Evolutionary conservation across 2,329 filamentous ascomycete genomes (phyloP).

Genomic region (Aspergillus terreus): DNA sequence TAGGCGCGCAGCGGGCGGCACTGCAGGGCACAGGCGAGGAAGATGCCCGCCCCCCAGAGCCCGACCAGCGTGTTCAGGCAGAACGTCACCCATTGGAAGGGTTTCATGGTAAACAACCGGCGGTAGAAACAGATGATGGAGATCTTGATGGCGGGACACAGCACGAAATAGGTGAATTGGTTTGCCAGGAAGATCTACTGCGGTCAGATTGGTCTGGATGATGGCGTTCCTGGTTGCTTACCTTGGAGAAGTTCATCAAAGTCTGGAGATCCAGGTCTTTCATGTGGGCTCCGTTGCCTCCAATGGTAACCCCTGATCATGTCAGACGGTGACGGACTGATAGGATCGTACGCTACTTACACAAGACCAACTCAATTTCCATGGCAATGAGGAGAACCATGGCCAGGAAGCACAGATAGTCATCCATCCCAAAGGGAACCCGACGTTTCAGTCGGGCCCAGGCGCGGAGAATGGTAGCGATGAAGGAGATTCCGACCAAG

Average conservation of each 20-base stretch:
- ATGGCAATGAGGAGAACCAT: conserved; percentile 26
- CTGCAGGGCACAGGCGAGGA: conserved; percentile 30
- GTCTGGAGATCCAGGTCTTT: conserved; percentile 17
- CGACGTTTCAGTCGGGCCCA: conserved; percentile 25
- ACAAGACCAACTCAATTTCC: conserved; percentile 27
- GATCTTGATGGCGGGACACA: conserved; percentile 31
- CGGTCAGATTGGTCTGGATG: neutral
- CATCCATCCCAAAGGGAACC: conserved; percentile 28
- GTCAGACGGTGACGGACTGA: conserved; percentile 8
- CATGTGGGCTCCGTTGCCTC: conserved; percentile 27
- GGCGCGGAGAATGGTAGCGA: conserved; percentile 23
- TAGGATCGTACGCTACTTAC: conserved; percentile 14
- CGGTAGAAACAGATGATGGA: conserved; percentile 35
- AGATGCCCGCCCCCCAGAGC: conserved; percentile 27
- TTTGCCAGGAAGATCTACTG: conserved; percentile 33
- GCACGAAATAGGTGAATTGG: conserved; percentile 32
- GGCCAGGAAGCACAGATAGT: conserved; percentile 27
- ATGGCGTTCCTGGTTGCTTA: conserved; percentile 5
- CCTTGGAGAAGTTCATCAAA: conserved; percentile 29
- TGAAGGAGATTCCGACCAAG: conserved; percentile 24
- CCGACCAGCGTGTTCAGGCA: conserved; percentile 26
- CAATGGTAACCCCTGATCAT: conserved; percentile 29
- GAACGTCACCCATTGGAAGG: conserved; percentile 24
- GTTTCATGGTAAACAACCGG: conserved; percentile 27
- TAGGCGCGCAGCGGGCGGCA: conserved; percentile 28